These are phyloP conservation scores for Crithidia expoeki DNA, from an alignment of 208 protist species.

Conservation along the genomic window DNA sequence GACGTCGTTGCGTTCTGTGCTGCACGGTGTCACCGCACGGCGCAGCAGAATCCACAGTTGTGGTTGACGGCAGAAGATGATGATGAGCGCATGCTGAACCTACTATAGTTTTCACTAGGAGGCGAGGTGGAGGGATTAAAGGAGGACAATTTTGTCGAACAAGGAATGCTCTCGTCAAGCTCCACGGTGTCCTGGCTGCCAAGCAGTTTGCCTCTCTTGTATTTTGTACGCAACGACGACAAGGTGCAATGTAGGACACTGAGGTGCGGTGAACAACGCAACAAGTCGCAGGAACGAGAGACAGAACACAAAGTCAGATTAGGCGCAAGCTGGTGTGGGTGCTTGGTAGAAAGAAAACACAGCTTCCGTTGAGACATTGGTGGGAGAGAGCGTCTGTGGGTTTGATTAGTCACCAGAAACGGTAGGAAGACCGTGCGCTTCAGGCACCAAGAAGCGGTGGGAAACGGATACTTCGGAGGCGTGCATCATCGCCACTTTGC, in stretches of 20 bases:
- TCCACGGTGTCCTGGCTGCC: constrained; percentile 5
- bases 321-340: too few species aligned
- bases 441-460: not conserved
- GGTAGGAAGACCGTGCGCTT: not conserved
- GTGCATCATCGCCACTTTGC: not conserved
- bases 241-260: not conserved
- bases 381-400: too few species aligned
- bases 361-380: too few species aligned
- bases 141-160: not conserved
- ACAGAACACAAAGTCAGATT: too few species aligned
- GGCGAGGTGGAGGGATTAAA: not conserved
- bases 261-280: not conserved
- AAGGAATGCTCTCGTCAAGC: not conserved
- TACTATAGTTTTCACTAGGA: not conserved
- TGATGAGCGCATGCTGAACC: not conserved
- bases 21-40: not conserved
- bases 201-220: not conserved
- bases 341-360: too few species aligned
- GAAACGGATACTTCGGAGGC: not conserved
- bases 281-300: too few species aligned
- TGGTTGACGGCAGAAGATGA: not conserved
- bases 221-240: not conserved
- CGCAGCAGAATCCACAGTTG: not conserved
- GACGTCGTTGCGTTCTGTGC: constrained; percentile 12
- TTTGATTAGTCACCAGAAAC: too few species aligned